A percentile compares a stretch with the other conserved stretches of the same genome.
These are phyloP conservation scores for Pelargonium citronellum DNA, from an alignment of 441 rosid species.

Conservation along the genomic window DNA sequence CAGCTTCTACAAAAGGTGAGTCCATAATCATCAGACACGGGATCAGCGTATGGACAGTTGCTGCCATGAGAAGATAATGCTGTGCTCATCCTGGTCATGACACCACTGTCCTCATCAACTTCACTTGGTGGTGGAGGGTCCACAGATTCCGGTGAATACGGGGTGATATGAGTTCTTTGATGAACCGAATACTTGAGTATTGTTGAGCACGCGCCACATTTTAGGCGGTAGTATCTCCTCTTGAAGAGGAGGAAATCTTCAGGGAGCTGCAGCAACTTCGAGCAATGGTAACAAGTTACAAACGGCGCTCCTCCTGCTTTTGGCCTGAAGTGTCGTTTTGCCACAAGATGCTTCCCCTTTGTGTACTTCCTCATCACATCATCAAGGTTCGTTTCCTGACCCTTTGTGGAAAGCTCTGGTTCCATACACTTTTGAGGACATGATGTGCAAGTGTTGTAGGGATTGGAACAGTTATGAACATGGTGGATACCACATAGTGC, in stretches of 20 bases:
- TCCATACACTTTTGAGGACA: conserved; percentile 56
- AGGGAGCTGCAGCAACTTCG: conserved; percentile 58
- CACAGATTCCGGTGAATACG: conserved; percentile 31
- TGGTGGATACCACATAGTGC: conserved; percentile 26
- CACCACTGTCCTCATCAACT: conserved; percentile 29
- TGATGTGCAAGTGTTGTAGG: conserved; percentile 44
- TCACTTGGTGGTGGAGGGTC: conserved; percentile 39
- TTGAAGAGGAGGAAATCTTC: conserved; percentile 56
- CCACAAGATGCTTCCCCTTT: conserved; percentile 45
- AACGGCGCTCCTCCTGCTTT: conserved; percentile 81
- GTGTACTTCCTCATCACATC: conserved; percentile 38
- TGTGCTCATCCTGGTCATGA: conserved; percentile 24
- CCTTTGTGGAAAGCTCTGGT: conserved; percentile 32
- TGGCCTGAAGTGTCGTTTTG: conserved; percentile 60
- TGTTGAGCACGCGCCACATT: conserved; percentile 68
- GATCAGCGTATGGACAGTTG: conserved; percentile 29
- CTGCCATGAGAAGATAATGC: conserved; percentile 34
- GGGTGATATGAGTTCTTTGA: conserved; percentile 42
- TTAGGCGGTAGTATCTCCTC: conserved; percentile 54
- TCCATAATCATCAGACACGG: conserved; percentile 28
- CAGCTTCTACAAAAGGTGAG: conserved; percentile 31
- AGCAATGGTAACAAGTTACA: conserved; percentile 56
- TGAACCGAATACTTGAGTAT: conserved; percentile 52
- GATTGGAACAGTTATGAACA: conserved; percentile 27
- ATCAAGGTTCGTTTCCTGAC: conserved; percentile 42